These are phyloP conservation scores for Nicotiana noctiflora DNA, from an alignment of 257 asterid genomes.

Conservation along the genomic window DNA sequence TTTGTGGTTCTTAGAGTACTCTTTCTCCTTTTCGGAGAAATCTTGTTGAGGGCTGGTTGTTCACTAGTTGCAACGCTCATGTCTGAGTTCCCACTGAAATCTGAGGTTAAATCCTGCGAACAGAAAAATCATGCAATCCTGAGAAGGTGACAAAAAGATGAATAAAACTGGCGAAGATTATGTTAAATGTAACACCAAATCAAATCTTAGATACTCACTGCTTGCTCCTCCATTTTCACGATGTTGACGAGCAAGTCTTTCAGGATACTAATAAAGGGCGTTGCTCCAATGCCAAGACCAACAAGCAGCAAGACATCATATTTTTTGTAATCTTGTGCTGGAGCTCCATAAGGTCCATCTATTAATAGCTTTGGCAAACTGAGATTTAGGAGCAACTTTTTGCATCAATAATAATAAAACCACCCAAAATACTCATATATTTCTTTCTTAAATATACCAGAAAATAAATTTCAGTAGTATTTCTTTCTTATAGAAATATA, in stretches of 20 bases:
- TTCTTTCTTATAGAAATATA: neutral
- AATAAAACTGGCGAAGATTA: neutral
- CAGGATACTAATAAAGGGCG: slow-evolving; percentile 87
- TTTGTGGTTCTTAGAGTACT: slow-evolving; percentile 63
- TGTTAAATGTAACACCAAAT: neutral
- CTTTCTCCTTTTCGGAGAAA: slow-evolving; percentile 44
- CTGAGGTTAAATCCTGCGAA: slow-evolving; percentile 67
- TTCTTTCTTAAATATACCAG: neutral
- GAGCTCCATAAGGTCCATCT: slow-evolving; percentile 99
- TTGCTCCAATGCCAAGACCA: slow-evolving; percentile 98
- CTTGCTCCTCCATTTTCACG: slow-evolving; percentile 78
- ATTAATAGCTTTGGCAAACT: slow-evolving; percentile 89
- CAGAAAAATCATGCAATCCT: neutral
- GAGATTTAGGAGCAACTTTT: slow-evolving; percentile 28
- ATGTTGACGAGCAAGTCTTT: slow-evolving; percentile 79
- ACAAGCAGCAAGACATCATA: slow-evolving; percentile 83
- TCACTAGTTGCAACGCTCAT: slow-evolving; percentile 39
- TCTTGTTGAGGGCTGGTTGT: slow-evolving; percentile 34
- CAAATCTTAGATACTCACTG: slow-evolving; percentile 37
- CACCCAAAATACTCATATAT: neutral
- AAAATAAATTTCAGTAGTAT: neutral
- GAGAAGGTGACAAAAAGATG: neutral
- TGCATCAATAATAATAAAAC: neutral
- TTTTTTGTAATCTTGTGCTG: slow-evolving; percentile 82
- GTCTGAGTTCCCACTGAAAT: slow-evolving; percentile 59